These are phyloP conservation scores for Favolaschia claudopus DNA, from an alignment of 768 basidiomycete genomes.

Conservation along the genomic window DNA sequence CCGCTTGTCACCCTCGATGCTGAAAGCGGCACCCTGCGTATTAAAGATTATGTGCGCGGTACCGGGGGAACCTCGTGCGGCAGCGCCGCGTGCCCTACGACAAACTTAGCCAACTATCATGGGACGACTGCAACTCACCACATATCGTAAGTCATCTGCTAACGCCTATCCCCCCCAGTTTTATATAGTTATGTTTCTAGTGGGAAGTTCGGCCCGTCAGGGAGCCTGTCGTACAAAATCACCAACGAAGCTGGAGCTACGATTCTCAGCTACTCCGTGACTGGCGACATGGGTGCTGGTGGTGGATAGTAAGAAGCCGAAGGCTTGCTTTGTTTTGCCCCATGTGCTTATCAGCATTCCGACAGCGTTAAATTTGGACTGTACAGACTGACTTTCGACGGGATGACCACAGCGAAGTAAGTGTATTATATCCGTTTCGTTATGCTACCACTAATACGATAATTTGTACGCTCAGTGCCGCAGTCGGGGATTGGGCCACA, in stretches of 20 bases:
- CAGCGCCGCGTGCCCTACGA: slow-evolving; percentile 13
- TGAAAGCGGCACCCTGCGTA: slow-evolving; percentile 32
- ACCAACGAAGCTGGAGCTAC: slow-evolving; percentile 17
- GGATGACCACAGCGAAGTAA: slow-evolving; percentile 26
- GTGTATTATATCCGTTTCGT: not conserved
- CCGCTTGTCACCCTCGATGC: slow-evolving; percentile 37
- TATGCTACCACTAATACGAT: not conserved
- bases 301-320: slow-evolving; percentile 18
- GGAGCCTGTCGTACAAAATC: slow-evolving; percentile 20
- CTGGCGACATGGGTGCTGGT: slow-evolving; percentile 24
- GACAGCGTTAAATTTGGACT: slow-evolving; percentile 26
- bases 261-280: slow-evolving; percentile 22
- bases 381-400: slow-evolving; percentile 20
- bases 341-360: not conserved
- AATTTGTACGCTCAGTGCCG: no score
- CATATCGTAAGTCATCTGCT: slow-evolving; percentile 12
- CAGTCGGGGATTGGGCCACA: slow-evolving; percentile 18
- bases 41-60: slow-evolving; percentile 39
- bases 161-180: not conserved
- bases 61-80: slow-evolving; percentile 16
- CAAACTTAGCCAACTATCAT: slow-evolving; percentile 16
- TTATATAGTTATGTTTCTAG: not conserved
- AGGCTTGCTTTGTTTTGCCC: not conserved
- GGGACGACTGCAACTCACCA: slow-evolving; percentile 19
- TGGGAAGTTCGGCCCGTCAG: slow-evolving; percentile 24